Percentiles rank a stretch among this genome's conserved stretches.
phyloP scores from a whole-genome alignment of 1,284 basidiomycete genomes.

The Moesziomyces aphidis region DNA sequence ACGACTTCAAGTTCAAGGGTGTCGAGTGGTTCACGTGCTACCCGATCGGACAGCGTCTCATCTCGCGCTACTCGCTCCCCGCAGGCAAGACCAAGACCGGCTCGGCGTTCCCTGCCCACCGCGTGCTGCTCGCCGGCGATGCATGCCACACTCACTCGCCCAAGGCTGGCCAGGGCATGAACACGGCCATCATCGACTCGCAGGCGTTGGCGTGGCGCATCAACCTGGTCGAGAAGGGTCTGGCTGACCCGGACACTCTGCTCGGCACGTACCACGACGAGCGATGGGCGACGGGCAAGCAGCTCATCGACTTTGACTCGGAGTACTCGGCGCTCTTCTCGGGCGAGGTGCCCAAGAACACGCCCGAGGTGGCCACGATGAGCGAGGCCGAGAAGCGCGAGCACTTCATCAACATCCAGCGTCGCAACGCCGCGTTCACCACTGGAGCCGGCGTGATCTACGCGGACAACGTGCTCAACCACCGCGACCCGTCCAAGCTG shows the following conservation, averaged over 20 bases:
- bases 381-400: constrained; percentile 53
- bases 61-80: constrained; percentile 57
- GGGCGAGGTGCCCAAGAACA: constrained; percentile 60
- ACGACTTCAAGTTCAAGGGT: constrained; percentile 68
- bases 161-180: constrained; percentile 69
- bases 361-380: constrained; percentile 57
- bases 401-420: constrained; percentile 62
- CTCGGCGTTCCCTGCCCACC: constrained; percentile 48
- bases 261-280: constrained; percentile 69
- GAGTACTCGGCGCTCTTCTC: constrained; percentile 69
- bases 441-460: constrained; percentile 62
- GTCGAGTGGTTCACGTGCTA: constrained; percentile 69
- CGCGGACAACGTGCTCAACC: constrained; percentile 60
- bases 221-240: constrained; percentile 69
- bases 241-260: constrained; percentile 65
- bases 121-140: constrained; percentile 69
- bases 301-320: constrained; percentile 69
- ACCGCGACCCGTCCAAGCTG: constrained; percentile 48
- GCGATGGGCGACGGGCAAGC: constrained; percentile 68
- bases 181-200: constrained; percentile 70
- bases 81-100: constrained; percentile 31
- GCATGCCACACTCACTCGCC: constrained; percentile 70
- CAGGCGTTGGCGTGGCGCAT: constrained; percentile 69
- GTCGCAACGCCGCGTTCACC: constrained; percentile 62
- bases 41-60: constrained; percentile 62